Percentiles rank a stretch among this genome's conserved stretches.
These are phyloP conservation scores for Novymonas esmeraldas DNA, from an alignment of 208 protist genomes.

Conservation along the genomic window DNA sequence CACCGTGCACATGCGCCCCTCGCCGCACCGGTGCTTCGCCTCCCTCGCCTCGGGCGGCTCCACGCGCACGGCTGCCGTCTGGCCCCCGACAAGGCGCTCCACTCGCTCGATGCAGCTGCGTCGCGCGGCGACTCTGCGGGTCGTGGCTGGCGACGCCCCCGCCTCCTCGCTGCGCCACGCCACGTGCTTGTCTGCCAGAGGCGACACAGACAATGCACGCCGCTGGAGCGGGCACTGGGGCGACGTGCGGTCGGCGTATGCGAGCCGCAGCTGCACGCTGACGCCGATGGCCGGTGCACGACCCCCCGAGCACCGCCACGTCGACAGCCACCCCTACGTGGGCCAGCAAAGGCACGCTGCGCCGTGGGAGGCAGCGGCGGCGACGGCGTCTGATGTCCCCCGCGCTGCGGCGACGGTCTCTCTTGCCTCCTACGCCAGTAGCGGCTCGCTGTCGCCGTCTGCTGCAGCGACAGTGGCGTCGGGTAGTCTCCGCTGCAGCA, in stretches of 20 bases:
- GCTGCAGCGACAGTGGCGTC: neutral
- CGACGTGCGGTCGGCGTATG: neutral
- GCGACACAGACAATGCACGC: neutral
- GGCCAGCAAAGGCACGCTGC: neutral
- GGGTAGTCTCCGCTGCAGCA: neutral
- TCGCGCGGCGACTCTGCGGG: conserved; percentile 7
- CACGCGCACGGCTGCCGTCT: neutral
- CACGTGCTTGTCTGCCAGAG: neutral
- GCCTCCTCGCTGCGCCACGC: conserved; percentile 14
- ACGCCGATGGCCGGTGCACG: neutral
- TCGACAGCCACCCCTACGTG: neutral
- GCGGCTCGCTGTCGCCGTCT: conserved; percentile 9
- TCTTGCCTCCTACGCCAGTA: conserved; percentile 17
- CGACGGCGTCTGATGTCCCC: neutral
- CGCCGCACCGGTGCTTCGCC: neutral
- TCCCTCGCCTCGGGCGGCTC: neutral
- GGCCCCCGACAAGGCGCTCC: neutral
- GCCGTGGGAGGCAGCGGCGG: no score
- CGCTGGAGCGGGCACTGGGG: neutral
- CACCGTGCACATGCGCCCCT: no score
- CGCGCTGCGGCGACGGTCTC: neutral
- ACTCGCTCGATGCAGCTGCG: conserved; percentile 17
- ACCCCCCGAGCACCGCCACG: neutral
- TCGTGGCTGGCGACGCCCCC: conserved; percentile 13
- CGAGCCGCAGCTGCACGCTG: neutral